Evolutionary conservation across 1,284 basidiomycete genomes (phyloP).

Genomic region (Apiotrichum siamense): DNA sequence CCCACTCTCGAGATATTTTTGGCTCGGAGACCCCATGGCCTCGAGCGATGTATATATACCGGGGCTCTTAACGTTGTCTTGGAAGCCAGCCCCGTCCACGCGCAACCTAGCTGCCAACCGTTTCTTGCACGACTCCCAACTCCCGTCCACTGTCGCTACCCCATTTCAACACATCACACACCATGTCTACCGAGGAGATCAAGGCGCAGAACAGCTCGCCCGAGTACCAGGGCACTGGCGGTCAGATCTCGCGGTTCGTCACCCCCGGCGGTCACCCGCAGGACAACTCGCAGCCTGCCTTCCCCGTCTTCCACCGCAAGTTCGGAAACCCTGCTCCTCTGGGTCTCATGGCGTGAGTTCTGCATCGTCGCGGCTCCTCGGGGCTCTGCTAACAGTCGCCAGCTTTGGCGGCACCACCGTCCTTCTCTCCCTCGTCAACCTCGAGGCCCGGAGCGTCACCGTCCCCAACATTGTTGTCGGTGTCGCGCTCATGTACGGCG

Average conservation of each 20-base stretch:
- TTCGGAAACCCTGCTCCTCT: slow-evolving; percentile 54
- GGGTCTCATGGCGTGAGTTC: slow-evolving; percentile 46
- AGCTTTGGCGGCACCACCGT: slow-evolving; percentile 53
- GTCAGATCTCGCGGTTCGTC: slow-evolving; percentile 27
- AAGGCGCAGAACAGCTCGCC: slow-evolving; percentile 1
- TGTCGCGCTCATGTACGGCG: slow-evolving; percentile 74
- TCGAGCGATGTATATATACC: too few relatives aligned
- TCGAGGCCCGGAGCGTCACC: slow-evolving; percentile 42
- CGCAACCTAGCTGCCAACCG: too few relatives aligned
- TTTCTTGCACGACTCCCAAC: too few relatives aligned
- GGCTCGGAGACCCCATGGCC: too few relatives aligned
- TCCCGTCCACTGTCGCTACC: too few relatives aligned
- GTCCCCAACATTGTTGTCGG: slow-evolving; percentile 71
- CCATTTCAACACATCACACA: neutral
- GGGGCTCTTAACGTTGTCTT: too few relatives aligned
- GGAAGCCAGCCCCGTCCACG: too few relatives aligned
- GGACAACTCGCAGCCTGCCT: slow-evolving; percentile 42
- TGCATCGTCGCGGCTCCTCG: too few relatives aligned
- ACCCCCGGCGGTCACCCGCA: slow-evolving; percentile 44
- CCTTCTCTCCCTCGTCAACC: slow-evolving; percentile 50
- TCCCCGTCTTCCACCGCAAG: slow-evolving; percentile 46
- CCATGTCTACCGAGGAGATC: slow-evolving; percentile 1
- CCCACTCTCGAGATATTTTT: too few relatives aligned
- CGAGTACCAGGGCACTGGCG: slow-evolving; percentile 26
- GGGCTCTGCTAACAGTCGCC: neutral